Evolutionary conservation across 306 rosid genomes (phyloP).

Genomic region (Lotus japonicus): DNA sequence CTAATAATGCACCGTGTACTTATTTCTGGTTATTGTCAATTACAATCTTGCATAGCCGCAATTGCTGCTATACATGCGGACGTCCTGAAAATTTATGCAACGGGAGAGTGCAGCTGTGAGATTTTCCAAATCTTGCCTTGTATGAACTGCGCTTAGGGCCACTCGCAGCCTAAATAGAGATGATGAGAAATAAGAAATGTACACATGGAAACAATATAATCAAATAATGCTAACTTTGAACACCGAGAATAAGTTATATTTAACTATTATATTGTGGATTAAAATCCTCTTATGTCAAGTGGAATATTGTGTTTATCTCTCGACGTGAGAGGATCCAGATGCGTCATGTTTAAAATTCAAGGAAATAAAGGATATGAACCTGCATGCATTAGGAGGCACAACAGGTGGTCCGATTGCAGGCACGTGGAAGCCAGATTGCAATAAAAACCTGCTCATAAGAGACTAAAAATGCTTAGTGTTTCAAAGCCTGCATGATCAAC

Average conservation of each 20-base stretch:
- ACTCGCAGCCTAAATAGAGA: conserved; percentile 57
- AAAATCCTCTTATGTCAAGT: too few relatives aligned
- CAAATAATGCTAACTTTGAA: neutral
- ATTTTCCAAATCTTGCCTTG: conserved; percentile 64
- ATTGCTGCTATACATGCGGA: conserved; percentile 32
- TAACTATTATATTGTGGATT: neutral
- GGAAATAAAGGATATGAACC: conserved; percentile 38
- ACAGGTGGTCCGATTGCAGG: conserved; percentile 96
- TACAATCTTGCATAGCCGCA: conserved; percentile 62
- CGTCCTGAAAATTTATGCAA: conserved; percentile 63
- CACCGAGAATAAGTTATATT: neutral
- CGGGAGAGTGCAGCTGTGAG: conserved; percentile 56
- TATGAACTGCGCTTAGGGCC: conserved; percentile 72
- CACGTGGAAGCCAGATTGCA: conserved; percentile 91
- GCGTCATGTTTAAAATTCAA: neutral
- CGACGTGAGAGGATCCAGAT: too few relatives aligned
- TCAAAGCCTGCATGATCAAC: conserved; percentile 3
- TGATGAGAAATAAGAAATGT: neutral
- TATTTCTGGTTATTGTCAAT: neutral
- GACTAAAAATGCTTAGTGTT: conserved; percentile 18
- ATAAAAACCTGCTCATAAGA: conserved; percentile 57
- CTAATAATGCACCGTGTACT: neutral
- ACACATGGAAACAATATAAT: neutral
- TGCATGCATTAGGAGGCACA: conserved; percentile 95
- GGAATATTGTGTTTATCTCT: too few relatives aligned